These are phyloP conservation scores for Rhododendron henanense DNA, from an alignment of 148 eudicot species.

Conservation along the genomic window DNA sequence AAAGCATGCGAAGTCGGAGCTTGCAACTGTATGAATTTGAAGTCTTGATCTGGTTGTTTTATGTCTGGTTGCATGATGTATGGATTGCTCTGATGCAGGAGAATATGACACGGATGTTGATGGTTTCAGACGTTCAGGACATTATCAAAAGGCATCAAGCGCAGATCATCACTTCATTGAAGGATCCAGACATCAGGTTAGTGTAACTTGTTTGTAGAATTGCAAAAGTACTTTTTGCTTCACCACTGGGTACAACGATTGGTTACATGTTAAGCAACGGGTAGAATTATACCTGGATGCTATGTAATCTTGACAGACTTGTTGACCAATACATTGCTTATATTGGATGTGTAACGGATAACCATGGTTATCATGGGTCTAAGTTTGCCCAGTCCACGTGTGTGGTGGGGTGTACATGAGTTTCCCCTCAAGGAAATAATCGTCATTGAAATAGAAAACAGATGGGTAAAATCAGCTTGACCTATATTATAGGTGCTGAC, in stretches of 20 bases:
- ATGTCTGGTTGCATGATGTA: conserved; percentile 6
- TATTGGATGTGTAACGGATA: neutral
- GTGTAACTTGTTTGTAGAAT: neutral
- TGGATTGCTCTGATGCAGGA: conserved; percentile 54
- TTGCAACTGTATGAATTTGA: neutral
- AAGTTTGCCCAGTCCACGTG: neutral
- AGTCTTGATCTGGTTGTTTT: conserved; percentile 1
- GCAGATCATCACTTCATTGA: conserved; percentile 90
- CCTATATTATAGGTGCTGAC: neutral
- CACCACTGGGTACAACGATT: neutral
- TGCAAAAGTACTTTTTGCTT: neutral
- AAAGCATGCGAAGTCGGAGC: neutral
- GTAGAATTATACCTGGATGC: neutral
- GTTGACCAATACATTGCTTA: neutral
- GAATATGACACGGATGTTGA: conserved; percentile 98
- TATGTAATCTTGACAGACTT: neutral
- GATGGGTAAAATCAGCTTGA: neutral
- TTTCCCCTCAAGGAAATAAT: neutral
- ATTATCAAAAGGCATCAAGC: conserved; percentile 96
- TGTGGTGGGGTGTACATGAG: neutral
- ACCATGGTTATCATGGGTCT: neutral
- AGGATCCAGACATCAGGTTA: conserved; percentile 99
- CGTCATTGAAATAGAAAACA: neutral
- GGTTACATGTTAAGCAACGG: neutral
- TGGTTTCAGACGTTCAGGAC: conserved; percentile 98